Base-by-base conservation (phyloP, 768 basidiomycete species). In the Suillus decipiens region DNA sequence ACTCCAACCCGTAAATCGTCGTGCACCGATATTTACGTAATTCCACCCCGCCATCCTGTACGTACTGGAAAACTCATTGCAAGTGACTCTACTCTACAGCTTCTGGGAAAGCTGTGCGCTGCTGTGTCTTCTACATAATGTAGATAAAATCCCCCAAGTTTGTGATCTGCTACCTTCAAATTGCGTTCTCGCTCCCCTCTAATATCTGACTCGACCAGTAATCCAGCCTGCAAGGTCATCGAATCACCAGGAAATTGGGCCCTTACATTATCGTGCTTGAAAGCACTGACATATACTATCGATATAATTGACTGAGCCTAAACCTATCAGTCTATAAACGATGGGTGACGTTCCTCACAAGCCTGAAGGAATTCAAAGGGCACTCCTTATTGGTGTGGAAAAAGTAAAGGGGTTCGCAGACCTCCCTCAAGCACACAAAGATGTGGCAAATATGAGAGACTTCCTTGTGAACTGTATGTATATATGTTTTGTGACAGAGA, bases 381-480 rank as follows among this genome's bases (percentile, higher is more conserved):
- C 64, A 5, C 54, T 64, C 6, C 36, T 64, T 10, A 51, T 64
- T 36, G 61, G 36, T 19, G 34, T 64, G 53, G 34, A 7, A n/a
- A 36, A 3, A 15, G 61, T 36, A 34, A 3, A 41, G 8, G 48
- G 60, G 9, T 63, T 58, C 22, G 2, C 11, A 12, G 5, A 1
- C 24, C 54, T 64, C 56, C 64, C 17, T 28, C 47, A 56, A 5
- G 64, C 64, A n/a, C 55, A 64, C 41, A 54, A 3, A 10, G 61
- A 64, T 39, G 54, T 56, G 41, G 12, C 1, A 11, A 48, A 34
- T 22, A 56, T 64, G 61, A 28, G 9, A 19, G n/a, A 39, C 3
- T 63, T 64, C 33, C 53, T 64, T 12, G 8, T 56, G 1, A 24
- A 55, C 14, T 61, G 33, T 43, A 60, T 42, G 39, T 28, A 17